Conservation (phyloP, 148 eudicot genomes). For the Persicaria maculosa region DNA sequence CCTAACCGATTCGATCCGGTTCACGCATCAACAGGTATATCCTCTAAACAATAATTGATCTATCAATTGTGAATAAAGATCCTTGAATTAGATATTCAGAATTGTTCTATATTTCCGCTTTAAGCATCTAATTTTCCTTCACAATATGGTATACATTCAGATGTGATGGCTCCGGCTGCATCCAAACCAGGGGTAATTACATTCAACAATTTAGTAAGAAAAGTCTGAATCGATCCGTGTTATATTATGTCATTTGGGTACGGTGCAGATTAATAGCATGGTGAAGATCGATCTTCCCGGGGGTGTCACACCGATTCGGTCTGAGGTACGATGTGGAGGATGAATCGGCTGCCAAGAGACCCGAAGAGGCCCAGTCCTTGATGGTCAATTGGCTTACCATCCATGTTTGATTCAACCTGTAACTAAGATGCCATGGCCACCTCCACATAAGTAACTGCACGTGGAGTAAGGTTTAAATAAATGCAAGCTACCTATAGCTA, state of each 20-base stretch:
- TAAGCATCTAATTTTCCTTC: too few species aligned
- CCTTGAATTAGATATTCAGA: too few species aligned
- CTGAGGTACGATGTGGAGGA: constrained; percentile 32
- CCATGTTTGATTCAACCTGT: constrained; percentile 16
- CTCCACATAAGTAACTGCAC: too few species aligned
- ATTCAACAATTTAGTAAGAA: background rate
- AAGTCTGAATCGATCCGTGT: background rate
- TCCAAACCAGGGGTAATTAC: constrained; percentile 36
- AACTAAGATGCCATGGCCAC: too few species aligned
- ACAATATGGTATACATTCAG: constrained; percentile 16
- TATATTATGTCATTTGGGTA: too few species aligned
- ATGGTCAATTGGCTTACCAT: constrained; percentile 37
- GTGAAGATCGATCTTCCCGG: constrained; percentile 33
- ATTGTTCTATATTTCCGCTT: too few species aligned
- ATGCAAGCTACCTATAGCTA: too few species aligned
- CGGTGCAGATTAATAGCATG: constrained; percentile 26
- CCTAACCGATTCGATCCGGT: too few species aligned
- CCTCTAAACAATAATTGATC: too few species aligned
- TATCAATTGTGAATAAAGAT: too few species aligned
- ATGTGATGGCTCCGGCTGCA: constrained; percentile 34
- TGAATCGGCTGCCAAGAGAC: constrained; percentile 27
- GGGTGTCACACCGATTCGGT: constrained; percentile 37
- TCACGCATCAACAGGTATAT: too few species aligned
- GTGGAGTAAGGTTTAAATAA: too few species aligned
- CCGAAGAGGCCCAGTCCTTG: constrained; percentile 38